Base-by-base conservation (phyloP, 192 early-diverging fungal genomes). In the Oehlia diaphana region DNA sequence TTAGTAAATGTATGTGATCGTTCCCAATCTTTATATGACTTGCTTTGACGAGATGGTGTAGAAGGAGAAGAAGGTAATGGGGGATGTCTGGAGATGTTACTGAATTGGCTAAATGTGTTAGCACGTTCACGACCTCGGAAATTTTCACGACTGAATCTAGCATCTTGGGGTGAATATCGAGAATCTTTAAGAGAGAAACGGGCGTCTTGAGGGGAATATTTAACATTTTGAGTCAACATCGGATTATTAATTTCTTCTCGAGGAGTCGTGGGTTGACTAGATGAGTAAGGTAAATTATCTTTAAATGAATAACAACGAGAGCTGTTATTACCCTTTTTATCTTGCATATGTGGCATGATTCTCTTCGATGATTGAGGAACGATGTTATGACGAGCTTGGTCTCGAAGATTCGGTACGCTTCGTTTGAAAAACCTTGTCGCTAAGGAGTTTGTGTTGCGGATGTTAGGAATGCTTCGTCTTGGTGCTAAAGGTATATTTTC, bases 331-430 rank as follows among this genome's bases (percentile, higher is more conserved):
- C 65, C 65, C 19, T 16, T 63, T 21, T 2, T 66, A 47, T 79
- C 77, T 68, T 79, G 77, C 53, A 49, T 53, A 23, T 79, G 77
- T 37, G 66, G 49, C 42, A 70, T 70, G 2, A 68, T 68, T 16
- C 67, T 68, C 61, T 79, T 49, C 26, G 77, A 79, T n/a, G 67
- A 26, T 58, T 33, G 49, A 61, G 77, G 33, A 61, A 39, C 35
- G 3, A 10, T 4, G 2, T 68, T 37, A 39, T n/a, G 19, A 61
- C 37, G 23, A 37, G 77, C 42, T 12, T 28, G 49, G 9, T 79
- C 77, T 31, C 77, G 67, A 62, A 79, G 67, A 62, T 79, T 79
- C 9, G 77, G 77, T 16, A 70, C 77, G 16, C 77, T 79, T 28
- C 77, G 37, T 44, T 79, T 79, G 4, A 70, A 23, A 21, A 70